Evolutionary conservation across 495 filamentous ascomycete genomes (phyloP), one percentile per base, ranked within the genome.

Genomic region (Aspergillus haitiensis): DNA sequence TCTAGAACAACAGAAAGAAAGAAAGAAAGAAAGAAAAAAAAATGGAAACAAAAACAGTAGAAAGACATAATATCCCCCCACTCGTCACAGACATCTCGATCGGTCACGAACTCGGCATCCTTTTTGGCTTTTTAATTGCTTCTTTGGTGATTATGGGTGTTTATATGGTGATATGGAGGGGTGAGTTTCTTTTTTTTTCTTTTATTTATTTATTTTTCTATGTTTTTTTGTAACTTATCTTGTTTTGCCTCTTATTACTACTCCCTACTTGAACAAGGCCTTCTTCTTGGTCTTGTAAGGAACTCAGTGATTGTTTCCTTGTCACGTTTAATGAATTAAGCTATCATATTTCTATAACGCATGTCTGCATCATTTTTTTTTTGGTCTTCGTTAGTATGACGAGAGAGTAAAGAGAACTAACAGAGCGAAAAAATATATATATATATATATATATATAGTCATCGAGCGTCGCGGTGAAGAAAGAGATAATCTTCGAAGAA

Each of bases 101-200:
- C 37, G 61, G 64, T 34, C 70, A 70, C 35, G 78, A 80, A 59
- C 64, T 80, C 3, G 78, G 77, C 34, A 70, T 78, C 32, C 69
- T 78, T 52, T 72, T 78, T 58, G 78, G 68, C 34, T 78, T 81
- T 56, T 60, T 77, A 5, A 60, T 59, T 33, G 69, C 71, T 1
- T 78, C 70, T 58, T 31, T 75, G 37, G 63, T 76, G 13, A 72
- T 73, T 9, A 74, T 78, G 56, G 72, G 45, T 0, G 59, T 72
- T 7, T 81, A 81, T 42, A 57, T 69, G 4, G 56, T 72, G 16
- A 33, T 76, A 42, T 80, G 78, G 77, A 61, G 66, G 7, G 60
- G 75, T 76, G 62, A 44, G 63, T 63, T 56, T 18, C 5, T 35
- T 54, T 60, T 52, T 47, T 15, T 12, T 21, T 34, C 10, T 15